These are phyloP conservation scores for Parachlorella kessleri DNA, from an alignment of 139 green algal species.

Conservation along the genomic window DNA sequence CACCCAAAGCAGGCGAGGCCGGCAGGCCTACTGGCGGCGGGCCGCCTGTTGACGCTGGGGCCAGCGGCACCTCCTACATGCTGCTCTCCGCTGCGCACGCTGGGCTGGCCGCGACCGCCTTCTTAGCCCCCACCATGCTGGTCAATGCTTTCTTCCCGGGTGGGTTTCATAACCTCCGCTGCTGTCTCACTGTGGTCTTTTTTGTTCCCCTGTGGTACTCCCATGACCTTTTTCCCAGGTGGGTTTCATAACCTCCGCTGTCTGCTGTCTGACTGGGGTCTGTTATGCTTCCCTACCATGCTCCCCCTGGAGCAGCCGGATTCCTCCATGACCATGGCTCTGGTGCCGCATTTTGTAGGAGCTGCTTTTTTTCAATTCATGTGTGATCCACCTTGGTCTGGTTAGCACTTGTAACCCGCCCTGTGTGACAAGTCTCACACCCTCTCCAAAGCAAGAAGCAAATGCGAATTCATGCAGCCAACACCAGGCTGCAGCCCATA, in stretches of 20 bases:
- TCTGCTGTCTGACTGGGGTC: neutral
- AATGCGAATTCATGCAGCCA: too few species aligned
- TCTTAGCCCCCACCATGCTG: neutral
- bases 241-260: too few species aligned
- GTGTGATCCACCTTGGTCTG: too few species aligned
- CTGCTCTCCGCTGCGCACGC: conserved; percentile 25
- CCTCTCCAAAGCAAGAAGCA: too few species aligned
- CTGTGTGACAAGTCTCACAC: too few species aligned
- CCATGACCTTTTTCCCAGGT: conserved; percentile 30
- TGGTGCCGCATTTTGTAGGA: too few species aligned
- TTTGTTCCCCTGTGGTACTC: neutral
- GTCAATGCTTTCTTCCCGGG: conserved; percentile 32
- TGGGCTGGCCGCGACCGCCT: conserved; percentile 4
- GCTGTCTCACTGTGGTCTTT: conserved; percentile 8
- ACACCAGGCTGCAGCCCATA: too few species aligned
- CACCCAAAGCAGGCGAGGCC: neutral
- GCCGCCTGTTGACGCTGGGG: neutral
- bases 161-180: neutral
- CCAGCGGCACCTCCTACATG: neutral
- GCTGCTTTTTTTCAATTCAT: too few species aligned
- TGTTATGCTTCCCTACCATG: conserved; percentile 2
- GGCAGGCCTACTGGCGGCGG: neutral
- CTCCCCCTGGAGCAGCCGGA: too few species aligned
- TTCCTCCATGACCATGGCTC: too few species aligned
- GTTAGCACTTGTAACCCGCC: too few species aligned